Evolutionary conservation across 2,329 filamentous ascomycete species (phyloP).

Genomic region (Trichoderma brevicompactum): DNA sequence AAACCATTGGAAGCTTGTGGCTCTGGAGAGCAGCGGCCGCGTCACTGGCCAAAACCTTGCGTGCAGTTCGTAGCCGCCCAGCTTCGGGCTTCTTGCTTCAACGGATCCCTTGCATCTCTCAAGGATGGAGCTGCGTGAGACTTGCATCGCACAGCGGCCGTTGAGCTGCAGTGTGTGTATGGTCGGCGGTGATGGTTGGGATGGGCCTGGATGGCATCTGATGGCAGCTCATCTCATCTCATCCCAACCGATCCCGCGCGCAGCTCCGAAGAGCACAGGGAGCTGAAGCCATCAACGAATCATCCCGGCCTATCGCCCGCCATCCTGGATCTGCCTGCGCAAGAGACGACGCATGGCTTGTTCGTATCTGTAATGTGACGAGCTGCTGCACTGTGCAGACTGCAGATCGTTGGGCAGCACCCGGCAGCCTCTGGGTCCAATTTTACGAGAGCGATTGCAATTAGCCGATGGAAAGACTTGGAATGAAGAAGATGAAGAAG

Average conservation of each 20-base stretch:
- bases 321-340: background rate
- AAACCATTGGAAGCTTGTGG: background rate
- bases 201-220: background rate
- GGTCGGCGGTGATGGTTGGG: background rate
- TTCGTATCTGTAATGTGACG: constrained; percentile 14
- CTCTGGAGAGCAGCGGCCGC: background rate
- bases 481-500: constrained; percentile 6
- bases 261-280: background rate
- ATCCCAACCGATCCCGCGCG: background rate
- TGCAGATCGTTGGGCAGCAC: background rate
- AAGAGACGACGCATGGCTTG: background rate
- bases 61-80: background rate
- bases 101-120: constrained; percentile 4
- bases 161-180: constrained; percentile 5
- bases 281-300: background rate
- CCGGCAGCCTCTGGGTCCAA: background rate
- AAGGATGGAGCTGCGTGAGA: background rate
- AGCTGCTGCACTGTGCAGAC: background rate
- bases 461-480: background rate
- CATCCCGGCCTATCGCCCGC: background rate
- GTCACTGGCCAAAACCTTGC: background rate
- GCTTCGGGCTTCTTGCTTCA: background rate
- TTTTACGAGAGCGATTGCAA: background rate
- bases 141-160: constrained; percentile 13
- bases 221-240: background rate